Evolutionary conservation across 2,329 filamentous ascomycete species (phyloP), one percentile per base, ranked within the genome.

Genomic region (Emmonsiellopsis sp.): DNA sequence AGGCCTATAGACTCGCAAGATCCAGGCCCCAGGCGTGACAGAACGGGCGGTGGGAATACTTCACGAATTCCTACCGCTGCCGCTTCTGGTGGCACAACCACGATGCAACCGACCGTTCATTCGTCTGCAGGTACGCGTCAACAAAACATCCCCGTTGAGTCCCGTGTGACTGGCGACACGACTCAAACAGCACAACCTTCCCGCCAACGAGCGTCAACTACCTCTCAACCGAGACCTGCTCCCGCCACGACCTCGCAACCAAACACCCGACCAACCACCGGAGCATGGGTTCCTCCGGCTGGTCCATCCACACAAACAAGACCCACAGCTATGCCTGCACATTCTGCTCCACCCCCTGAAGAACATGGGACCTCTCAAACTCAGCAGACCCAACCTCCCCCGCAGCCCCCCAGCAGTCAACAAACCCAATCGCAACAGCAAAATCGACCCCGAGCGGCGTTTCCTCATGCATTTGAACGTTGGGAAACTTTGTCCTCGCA

Each of bases 401-500:
- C 15, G 30, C 53, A 52, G 42, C 30, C 49, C 10, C 9, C 32
- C 31, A 40, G 11, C 20, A 38, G 45, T 46, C 50, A 51, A 32
- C 57, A 57, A 32, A 26, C 55, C 15, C 51, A 50, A 45, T 20
- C 52, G 15, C 55, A 57, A 35, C 57, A 58, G 43, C 49, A 44
- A 50, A 38, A 37, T 52, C 70, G 46, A 54, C 58, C 54, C 52
- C 58, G 83, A 54, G 88, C 86, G 46, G 84, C 85, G 0, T 97
- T 98, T 60, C 93, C 93, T 0, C 93, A 97, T 70, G 93, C 93
- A 0, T 98, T 98, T 64, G 92, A 98, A 70, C 82, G 93, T 56
- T 98, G 93, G 93, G 93, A 98, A 68, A 92, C 89, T 0, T 74
- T 98, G 2, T 98, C 93, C 0, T 94, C 93, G 5, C 92, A 97